Conservation (phyloP, 2,329 filamentous ascomycete genomes). For the Fonsecaea pugnacius region DNA sequence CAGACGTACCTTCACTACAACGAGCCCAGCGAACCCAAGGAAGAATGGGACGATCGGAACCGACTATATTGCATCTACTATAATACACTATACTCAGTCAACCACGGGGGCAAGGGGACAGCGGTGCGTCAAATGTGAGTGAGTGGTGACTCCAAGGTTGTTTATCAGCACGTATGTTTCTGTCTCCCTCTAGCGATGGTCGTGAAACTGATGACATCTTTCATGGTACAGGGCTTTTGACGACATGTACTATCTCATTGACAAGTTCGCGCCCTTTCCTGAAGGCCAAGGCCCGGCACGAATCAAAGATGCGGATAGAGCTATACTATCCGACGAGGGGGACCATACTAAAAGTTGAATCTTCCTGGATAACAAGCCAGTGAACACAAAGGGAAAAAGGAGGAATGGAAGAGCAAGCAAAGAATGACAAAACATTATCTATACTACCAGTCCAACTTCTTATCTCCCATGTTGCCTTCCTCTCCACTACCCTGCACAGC, state of each 20-base stretch:
- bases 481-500: constrained; percentile 9
- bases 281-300: constrained; percentile 32
- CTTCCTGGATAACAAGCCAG: too few relatives aligned
- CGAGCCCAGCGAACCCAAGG: constrained; percentile 29
- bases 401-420: background rate
- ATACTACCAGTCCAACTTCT: constrained; percentile 20
- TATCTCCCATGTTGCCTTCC: background rate
- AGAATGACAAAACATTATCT: background rate
- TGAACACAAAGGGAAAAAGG: background rate
- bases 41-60: constrained; percentile 34
- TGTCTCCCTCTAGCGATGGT: background rate
- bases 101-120: constrained; percentile 24
- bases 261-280: constrained; percentile 38
- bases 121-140: constrained; percentile 34
- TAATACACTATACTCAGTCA: constrained; percentile 33
- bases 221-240: constrained; percentile 35
- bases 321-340: constrained; percentile 24
- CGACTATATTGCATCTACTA: constrained; percentile 34
- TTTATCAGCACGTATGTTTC: background rate
- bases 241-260: constrained; percentile 38
- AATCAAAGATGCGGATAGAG: constrained; percentile 28
- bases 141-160: too few relatives aligned
- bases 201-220: background rate
- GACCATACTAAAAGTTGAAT: constrained; percentile 30
- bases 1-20: constrained; percentile 26